Evolutionary conservation across 768 basidiomycete species (phyloP), one percentile per base, ranked within the genome.

Genomic region (Mycena alexandri): DNA sequence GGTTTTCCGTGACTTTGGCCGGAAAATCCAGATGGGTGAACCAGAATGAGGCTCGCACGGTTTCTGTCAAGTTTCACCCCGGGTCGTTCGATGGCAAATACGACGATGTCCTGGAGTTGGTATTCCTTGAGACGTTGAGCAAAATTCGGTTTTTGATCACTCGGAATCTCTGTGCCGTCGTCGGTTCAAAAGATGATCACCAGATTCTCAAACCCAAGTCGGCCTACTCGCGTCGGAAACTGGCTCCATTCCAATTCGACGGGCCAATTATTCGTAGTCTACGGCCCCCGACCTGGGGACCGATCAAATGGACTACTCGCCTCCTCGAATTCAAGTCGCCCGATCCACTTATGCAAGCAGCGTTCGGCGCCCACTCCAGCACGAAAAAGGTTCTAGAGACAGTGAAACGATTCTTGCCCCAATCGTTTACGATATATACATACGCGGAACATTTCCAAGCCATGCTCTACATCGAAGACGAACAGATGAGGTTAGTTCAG

Each of bases 381-480:
- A 59, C 42, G 66, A 75, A 58, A 62, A 66, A 42, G 55, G 59
- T 68, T 44, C 71, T 61, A 42, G 69, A 54, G 61, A 58, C 76
- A 33, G 74, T 80, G 14, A 80, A 76, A 67, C 66, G 70, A 11
- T 76, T 81, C 44, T 75, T 87, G 73, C 83, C 84, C 9, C 12
- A 70, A 10, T 63, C 54, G 3, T 76, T 86, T 29, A 75, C 81
- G 34, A 61, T 70, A 17, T 65, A 77, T 3, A 82, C 84, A 1
- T 87, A 89, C 68, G 79, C 78, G 1, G 61, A 72, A 3, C 81
- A 81, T 74, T 87, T 86, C 73, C 82, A 83, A 68, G 73, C 75
- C 14, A 55, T 88, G 63, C 71, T 89, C 10, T 83, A 81, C 75
- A 75, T 86, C 19, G 87, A 89, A 68, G 87, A 87, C 63, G 78